Conservation (phyloP, 116 monocot species). For the Posidonia oceanica region DNA sequence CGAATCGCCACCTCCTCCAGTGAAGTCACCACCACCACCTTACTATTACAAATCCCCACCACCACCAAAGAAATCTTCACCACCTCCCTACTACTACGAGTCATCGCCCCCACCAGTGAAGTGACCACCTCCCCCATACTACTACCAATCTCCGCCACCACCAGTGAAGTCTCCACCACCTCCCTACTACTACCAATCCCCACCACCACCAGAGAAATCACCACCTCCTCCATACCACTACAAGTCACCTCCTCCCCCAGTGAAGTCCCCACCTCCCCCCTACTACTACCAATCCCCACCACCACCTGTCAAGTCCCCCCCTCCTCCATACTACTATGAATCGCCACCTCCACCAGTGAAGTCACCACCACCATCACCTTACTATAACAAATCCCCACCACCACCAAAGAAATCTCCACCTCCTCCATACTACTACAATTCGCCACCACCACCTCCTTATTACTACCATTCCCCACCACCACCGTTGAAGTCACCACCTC, state of each 20-base stretch:
- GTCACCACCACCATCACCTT: no score
- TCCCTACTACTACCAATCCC: not conserved
- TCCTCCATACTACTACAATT: not conserved
- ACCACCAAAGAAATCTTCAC: slow-evolving; percentile 5
- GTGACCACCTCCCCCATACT: slow-evolving; percentile 1
- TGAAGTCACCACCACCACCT: no score
- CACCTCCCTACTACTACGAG: slow-evolving; percentile 1
- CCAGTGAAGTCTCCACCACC: not conserved
- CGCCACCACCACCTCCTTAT: not conserved
- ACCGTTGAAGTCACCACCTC: not conserved
- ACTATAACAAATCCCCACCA: no score
- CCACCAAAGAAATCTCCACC: no score
- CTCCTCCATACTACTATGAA: no score
- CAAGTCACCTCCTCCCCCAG: no score
- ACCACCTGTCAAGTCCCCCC: not conserved
- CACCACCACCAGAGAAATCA: not conserved
- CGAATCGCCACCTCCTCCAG: no score
- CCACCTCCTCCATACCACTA: not conserved
- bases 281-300: not conserved
- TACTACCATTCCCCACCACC: not conserved
- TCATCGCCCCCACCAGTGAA: not conserved
- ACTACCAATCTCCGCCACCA: slow-evolving; percentile 25
- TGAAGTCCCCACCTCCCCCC: not conserved
- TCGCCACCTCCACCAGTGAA: no score
- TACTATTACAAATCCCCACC: no score